phyloP scores from a whole-genome alignment of 768 basidiomycete genomes.

The Ramaria sp. region DNA sequence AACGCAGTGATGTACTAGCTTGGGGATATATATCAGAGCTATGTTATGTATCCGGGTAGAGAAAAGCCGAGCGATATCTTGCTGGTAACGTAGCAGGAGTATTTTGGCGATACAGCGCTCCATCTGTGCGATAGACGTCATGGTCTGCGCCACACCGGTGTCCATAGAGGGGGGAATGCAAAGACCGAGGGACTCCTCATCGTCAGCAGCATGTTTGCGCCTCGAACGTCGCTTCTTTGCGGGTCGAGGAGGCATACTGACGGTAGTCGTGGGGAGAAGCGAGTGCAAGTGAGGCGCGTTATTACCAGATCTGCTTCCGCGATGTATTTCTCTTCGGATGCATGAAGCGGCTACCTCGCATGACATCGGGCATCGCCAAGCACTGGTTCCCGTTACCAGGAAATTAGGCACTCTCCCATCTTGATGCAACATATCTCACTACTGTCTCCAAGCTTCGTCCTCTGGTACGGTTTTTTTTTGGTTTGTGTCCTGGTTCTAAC shows the following conservation, averaged over 20 bases:
- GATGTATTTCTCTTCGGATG: neutral
- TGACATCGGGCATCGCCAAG: no score
- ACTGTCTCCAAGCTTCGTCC: no score
- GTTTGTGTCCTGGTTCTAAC: no score
- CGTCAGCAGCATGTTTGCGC: slow-evolving; percentile 3
- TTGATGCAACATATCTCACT: no score
- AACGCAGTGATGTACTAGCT: slow-evolving; percentile 54
- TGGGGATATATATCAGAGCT: slow-evolving; percentile 55
- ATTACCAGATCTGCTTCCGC: neutral
- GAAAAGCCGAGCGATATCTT: slow-evolving; percentile 65
- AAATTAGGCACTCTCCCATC: no score
- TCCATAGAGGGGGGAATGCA: slow-evolving; percentile 4
- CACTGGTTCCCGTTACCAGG: no score
- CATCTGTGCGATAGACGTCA: slow-evolving; percentile 52
- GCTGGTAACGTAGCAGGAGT: slow-evolving; percentile 58
- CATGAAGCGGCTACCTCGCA: no score
- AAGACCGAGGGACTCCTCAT: slow-evolving; percentile 1
- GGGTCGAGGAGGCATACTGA: neutral
- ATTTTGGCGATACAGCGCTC: slow-evolving; percentile 61
- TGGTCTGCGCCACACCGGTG: slow-evolving; percentile 37
- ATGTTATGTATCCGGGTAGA: slow-evolving; percentile 58
- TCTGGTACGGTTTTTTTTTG: no score
- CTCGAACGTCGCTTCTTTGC: slow-evolving; percentile 8
- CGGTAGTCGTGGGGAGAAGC: neutral
- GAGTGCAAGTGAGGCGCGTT: neutral